Base-by-base conservation (phyloP, 805 yeast genomes). In the Citeromyces matritensis region DNA sequence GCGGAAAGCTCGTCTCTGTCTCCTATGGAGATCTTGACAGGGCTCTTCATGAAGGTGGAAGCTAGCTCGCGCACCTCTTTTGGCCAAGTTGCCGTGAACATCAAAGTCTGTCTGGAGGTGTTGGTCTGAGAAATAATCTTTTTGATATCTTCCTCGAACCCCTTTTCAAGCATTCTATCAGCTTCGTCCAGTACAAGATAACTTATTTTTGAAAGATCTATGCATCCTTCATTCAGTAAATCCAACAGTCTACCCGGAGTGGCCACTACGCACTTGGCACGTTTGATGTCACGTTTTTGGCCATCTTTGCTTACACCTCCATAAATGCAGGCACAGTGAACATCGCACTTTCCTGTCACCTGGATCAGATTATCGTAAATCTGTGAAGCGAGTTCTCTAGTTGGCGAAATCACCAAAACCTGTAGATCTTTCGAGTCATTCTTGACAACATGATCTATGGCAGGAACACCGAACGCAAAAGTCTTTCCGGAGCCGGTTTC, bases 61-160 rank as follows among this genome's bases (percentile, higher is more conserved):
- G 98, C 98, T 39, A 91, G 65, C 40, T 84, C 93, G 49, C 97
- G 76, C 24, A 91, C 97, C 58, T 88, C 94, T 45, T 81, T 82
- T n/a, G 99, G 99, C 98, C 98, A 91, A 1, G 99, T 91, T n/a
- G 99, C 99, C 7, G 98, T 88, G 58, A 91, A 91, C 97, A 91
- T 91, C 40, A 91, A 65, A 0, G 98, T 91, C 57, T 88, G 97
- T 59, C 97, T 66, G 19, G 65, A 45, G 38, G 23, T 33, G 12
- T 34, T 33, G 5, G 37, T 26, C 15, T 68, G 60, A 10, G 83
- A 65, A 49, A 91, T 73, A 41, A 91, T 84, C 39, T 67, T 63
- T 51, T 81, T 84, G 49, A 91, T 88, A 55, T 88, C 98, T 51
- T 88, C 93, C 58, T 93, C 97, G 47, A 91, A 91, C 24, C 99